Conservation (phyloP, 257 asterid genomes). For the Solanum pennellii region DNA sequence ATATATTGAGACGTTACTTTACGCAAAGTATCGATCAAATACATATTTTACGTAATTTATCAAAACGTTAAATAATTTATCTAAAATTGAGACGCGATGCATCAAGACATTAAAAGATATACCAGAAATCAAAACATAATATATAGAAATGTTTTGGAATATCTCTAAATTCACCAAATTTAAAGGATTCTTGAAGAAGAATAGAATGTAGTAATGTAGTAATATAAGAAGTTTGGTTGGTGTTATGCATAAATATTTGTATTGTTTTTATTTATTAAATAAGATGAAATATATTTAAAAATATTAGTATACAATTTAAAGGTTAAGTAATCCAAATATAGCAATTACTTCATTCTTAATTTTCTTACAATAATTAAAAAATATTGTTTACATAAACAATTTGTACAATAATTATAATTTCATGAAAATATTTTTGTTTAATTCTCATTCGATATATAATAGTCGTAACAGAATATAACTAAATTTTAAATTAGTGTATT, state of each 20-base stretch:
- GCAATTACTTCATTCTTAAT: not conserved
- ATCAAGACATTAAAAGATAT: no score
- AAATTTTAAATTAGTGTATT: no score
- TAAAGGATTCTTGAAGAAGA: no score
- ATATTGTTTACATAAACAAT: not conserved
- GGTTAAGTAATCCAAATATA: not conserved
- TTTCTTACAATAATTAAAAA: not conserved
- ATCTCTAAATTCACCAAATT: no score
- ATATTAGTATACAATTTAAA: no score
- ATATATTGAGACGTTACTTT: no score
- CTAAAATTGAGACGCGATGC: fast-evolving
- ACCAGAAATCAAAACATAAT: fast-evolving
- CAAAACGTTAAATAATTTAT: fast-evolving
- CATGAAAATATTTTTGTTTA: not conserved
- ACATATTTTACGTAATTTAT: fast-evolving
- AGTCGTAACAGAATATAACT: fast-evolving
- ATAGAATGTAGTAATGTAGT: no score
- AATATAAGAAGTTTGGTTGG: no score
- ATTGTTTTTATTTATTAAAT: no score
- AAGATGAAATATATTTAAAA: no score
- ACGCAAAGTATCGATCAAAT: fast-evolving
- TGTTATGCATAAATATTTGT: no score
- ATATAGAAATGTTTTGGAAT: no score
- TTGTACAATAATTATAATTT: not conserved
- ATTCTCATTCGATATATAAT: fast-evolving